Percentiles rank a stretch among this genome's conserved stretches.
These are phyloP conservation scores for Colletotrichum sp. DNA, from an alignment of 2,329 filamentous ascomycete species.

Conservation along the genomic window DNA sequence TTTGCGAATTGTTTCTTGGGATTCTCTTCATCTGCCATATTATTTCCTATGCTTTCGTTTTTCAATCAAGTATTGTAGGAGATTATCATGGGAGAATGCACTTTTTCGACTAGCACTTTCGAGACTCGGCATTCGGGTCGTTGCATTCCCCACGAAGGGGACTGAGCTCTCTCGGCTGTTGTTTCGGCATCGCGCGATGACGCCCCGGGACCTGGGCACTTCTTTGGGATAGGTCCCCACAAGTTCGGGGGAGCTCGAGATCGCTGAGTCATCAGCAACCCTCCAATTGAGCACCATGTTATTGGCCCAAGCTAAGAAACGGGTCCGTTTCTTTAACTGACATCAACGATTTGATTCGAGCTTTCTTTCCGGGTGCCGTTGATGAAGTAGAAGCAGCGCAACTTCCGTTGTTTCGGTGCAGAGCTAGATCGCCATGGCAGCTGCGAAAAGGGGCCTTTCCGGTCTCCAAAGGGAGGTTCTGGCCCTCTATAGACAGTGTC, in stretches of 20 bases:
- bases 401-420: neutral
- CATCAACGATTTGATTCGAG: conserved; percentile 10
- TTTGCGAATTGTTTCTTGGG: neutral
- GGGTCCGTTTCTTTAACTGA: neutral
- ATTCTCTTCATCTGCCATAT: neutral
- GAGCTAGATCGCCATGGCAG: conserved; percentile 8
- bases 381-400: neutral
- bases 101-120: neutral
- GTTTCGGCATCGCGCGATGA: neutral
- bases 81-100: neutral
- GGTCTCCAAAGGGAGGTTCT: conserved; percentile 92
- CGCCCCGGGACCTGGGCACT: neutral
- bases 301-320: neutral
- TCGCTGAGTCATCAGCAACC: conserved; percentile 2
- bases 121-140: neutral
- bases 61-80: neutral
- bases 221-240: neutral
- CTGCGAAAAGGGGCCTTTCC: conserved; percentile 58
- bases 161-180: neutral
- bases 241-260: neutral
- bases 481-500: conserved; percentile 82
- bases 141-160: neutral
- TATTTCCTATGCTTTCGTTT: neutral
- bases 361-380: neutral
- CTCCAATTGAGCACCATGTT: neutral